These are phyloP conservation scores for Ganoderma resinaceum DNA, from an alignment of 1,284 basidiomycete genomes.

Conservation along the genomic window DNA sequence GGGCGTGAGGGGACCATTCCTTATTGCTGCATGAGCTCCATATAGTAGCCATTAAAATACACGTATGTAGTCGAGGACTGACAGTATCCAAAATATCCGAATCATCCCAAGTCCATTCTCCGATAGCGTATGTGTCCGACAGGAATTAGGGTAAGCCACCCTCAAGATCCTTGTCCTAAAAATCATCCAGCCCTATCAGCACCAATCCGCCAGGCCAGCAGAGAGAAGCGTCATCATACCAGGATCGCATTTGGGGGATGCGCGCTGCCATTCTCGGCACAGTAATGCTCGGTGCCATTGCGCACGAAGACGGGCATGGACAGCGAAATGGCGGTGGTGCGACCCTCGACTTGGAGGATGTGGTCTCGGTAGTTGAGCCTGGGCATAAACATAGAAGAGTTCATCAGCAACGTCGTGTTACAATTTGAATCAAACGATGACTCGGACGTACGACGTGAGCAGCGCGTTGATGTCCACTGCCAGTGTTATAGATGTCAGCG, in stretches of 20 bases:
- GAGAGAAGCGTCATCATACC: background rate
- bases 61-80: too few species aligned
- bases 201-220: background rate
- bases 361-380: background rate
- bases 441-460: background rate
- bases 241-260: background rate
- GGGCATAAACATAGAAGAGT: background rate
- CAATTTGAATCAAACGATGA: background rate
- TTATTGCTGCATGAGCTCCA: too few species aligned
- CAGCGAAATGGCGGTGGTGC: background rate
- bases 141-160: too few species aligned
- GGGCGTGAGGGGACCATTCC: too few species aligned
- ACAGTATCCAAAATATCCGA: too few species aligned
- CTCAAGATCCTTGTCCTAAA: background rate
- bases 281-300: background rate
- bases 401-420: background rate
- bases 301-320: background rate
- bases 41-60: too few species aligned
- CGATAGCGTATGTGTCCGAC: too few species aligned
- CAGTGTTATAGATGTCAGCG: background rate
- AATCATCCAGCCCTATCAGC: background rate
- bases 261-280: background rate
- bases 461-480: slow-evolving; percentile 3
- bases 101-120: too few species aligned
- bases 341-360: background rate